phyloP scores from a whole-genome alignment of 306 rosid genomes.

The Adenanthera pavonina region DNA sequence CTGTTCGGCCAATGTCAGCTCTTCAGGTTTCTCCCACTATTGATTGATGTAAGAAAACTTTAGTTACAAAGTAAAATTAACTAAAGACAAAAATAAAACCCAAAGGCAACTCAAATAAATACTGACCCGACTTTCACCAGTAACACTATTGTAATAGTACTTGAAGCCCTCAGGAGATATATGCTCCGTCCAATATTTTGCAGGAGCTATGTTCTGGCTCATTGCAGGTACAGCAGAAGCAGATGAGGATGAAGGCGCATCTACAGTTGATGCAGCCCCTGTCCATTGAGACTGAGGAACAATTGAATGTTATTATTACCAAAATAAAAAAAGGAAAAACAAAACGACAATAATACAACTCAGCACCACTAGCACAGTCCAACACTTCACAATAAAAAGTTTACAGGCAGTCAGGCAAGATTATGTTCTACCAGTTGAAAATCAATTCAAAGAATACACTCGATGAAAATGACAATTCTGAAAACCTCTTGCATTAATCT shows the following conservation, averaged over 20 bases:
- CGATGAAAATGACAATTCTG: neutral
- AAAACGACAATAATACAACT: conserved; percentile 1
- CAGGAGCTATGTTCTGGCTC: conserved; percentile 52
- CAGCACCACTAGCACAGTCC: conserved; percentile 12
- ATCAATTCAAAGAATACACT: conserved; percentile 23
- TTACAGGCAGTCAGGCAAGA: conserved; percentile 17
- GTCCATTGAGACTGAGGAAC: conserved; percentile 67
- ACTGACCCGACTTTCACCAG: conserved; percentile 92
- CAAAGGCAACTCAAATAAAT: conserved; percentile 35
- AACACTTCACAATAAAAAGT: neutral
- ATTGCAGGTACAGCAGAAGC: conserved; percentile 51
- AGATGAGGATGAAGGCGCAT: conserved; percentile 65
- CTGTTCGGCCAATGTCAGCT: conserved; percentile 64
- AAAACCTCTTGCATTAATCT: conserved; percentile 14
- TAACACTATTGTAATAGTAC: conserved; percentile 78
- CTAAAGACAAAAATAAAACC: neutral
- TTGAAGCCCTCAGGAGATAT: conserved; percentile 92
- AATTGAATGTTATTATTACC: conserved; percentile 15
- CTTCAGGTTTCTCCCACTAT: conserved; percentile 98
- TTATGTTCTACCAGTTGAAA: conserved; percentile 11
- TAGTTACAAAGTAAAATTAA: conserved; percentile 33
- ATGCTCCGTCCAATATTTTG: conserved; percentile 93
- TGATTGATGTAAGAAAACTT: conserved; percentile 40
- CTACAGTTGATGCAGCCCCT: conserved; percentile 58
- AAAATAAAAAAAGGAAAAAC: neutral